phyloP scores from a whole-genome alignment of 2,329 filamentous ascomycete genomes.

The Zarea fungicola region DNA sequence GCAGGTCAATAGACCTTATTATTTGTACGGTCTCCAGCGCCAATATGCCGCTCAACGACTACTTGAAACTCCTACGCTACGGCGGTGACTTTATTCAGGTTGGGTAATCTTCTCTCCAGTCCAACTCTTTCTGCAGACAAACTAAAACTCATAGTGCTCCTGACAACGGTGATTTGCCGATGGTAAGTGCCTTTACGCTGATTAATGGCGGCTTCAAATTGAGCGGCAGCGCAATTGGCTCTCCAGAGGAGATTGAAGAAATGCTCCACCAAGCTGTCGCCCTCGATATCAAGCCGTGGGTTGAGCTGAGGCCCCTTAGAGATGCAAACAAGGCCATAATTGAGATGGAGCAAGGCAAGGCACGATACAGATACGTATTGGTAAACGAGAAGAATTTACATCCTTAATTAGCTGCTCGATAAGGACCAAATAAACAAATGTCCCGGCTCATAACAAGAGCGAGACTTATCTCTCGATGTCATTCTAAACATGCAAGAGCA shows the following conservation, averaged over 20 bases:
- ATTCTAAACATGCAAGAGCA: too few species aligned
- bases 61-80: conserved; percentile 27
- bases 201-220: conserved; percentile 43
- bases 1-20: conserved; percentile 51
- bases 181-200: conserved; percentile 55
- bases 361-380: conserved; percentile 39
- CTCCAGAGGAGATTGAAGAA: conserved; percentile 42
- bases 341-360: conserved; percentile 47
- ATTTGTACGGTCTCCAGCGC: conserved; percentile 48
- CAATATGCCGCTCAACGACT: conserved; percentile 55
- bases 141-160: too few species aligned
- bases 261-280: conserved; percentile 51
- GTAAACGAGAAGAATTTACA: too few species aligned
- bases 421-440: too few species aligned
- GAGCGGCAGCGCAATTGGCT: conserved; percentile 37
- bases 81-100: conserved; percentile 20
- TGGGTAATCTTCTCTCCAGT: too few species aligned
- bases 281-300: conserved; percentile 48
- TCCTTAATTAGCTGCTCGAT: too few species aligned
- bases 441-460: too few species aligned
- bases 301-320: conserved; percentile 45
- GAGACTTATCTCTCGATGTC: too few species aligned
- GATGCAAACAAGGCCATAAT: conserved; percentile 46
- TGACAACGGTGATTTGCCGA: too few species aligned
- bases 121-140: too few species aligned